A percentile compares a stretch with the other conserved stretches of the same genome.
Conservation (phyloP, 2,329 filamentous ascomycete genomes). For the Aurifilum marmelostoma region DNA sequence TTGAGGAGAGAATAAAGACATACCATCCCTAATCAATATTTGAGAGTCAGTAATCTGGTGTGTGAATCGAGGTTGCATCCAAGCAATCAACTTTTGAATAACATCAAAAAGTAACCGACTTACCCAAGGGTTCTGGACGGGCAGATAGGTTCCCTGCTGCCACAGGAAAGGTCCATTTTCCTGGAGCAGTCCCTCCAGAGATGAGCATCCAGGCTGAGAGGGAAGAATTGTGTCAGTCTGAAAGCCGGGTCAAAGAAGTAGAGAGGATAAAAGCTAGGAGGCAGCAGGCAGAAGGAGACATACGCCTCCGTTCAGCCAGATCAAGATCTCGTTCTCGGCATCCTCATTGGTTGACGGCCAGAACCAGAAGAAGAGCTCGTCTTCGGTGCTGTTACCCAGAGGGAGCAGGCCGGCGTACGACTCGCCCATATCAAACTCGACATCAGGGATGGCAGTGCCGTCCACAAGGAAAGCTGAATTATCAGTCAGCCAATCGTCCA, state of each 20-base stretch:
- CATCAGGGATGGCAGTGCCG: slow-evolving; percentile 64
- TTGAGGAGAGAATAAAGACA: not conserved
- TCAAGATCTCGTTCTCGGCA: slow-evolving; percentile 58
- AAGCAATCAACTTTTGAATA: not conserved
- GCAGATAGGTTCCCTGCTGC: slow-evolving; percentile 67
- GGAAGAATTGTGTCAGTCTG: slow-evolving; percentile 52
- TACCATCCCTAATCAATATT: slow-evolving; percentile 7
- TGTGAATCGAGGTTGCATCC: not conserved
- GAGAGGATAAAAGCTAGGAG: slow-evolving; percentile 44
- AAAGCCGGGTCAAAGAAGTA: slow-evolving; percentile 51
- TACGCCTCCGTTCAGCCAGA: slow-evolving; percentile 59
- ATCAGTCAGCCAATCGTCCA: not conserved
- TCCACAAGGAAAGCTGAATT: slow-evolving; percentile 63
- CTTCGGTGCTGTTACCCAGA: slow-evolving; percentile 47
- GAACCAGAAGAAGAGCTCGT: slow-evolving; percentile 65
- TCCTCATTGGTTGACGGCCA: slow-evolving; percentile 57
- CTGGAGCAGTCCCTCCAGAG: slow-evolving; percentile 68
- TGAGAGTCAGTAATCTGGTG: not conserved
- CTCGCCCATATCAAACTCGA: slow-evolving; percentile 67
- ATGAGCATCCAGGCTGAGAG: slow-evolving; percentile 58
- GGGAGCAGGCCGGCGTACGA: slow-evolving; percentile 64
- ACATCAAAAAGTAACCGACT: not conserved
- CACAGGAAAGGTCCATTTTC: slow-evolving; percentile 74
- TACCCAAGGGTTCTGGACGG: slow-evolving; percentile 66
- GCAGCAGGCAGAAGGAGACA: slow-evolving; percentile 19